Conservation (phyloP, 495 filamentous ascomycete species). For the Trichoderma erinaceum region DNA sequence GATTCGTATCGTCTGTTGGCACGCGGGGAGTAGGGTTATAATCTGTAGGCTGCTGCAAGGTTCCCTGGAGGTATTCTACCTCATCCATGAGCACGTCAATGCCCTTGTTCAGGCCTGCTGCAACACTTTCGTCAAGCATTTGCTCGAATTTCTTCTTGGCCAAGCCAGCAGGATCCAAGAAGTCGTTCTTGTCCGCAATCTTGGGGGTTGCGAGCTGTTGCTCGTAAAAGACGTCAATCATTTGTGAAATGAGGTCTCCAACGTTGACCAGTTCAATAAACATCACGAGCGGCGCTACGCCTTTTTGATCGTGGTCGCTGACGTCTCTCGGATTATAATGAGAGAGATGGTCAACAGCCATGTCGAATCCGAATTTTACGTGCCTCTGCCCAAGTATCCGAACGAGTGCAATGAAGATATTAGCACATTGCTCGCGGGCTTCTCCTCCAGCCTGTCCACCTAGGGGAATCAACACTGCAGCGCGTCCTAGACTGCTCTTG, state of each 20-base stretch:
- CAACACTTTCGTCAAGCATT: constrained; percentile 96
- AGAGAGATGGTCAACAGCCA: constrained; percentile 83
- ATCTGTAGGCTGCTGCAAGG: constrained; percentile 76
- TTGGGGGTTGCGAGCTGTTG: constrained; percentile 80
- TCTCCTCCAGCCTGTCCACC: constrained; percentile 74
- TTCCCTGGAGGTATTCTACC: constrained; percentile 91
- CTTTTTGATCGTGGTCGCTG: constrained; percentile 57
- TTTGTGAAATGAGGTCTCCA: constrained; percentile 95
- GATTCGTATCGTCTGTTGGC: constrained; percentile 13
- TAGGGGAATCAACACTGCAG: constrained; percentile 70
- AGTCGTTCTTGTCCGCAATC: constrained; percentile 88
- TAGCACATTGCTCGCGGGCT: constrained; percentile 83
- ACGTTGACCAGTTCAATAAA: constrained; percentile 98
- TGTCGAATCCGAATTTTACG: constrained; percentile 84
- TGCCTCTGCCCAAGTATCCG: constrained; percentile 81
- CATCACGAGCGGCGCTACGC: constrained; percentile 86
- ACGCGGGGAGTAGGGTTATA: constrained; percentile 67
- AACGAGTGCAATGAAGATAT: constrained; percentile 78
- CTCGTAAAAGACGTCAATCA: constrained; percentile 98
- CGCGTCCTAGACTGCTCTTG: constrained; percentile 83
- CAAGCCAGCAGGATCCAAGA: constrained; percentile 80
- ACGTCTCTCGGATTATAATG: constrained; percentile 88
- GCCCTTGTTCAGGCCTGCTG: constrained; percentile 91
- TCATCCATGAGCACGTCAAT: constrained; percentile 98
- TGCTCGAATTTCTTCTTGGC: constrained; percentile 99